These are phyloP conservation scores for Diaporthe sp. DNA, from an alignment of 2,329 filamentous ascomycete species.

Conservation along the genomic window DNA sequence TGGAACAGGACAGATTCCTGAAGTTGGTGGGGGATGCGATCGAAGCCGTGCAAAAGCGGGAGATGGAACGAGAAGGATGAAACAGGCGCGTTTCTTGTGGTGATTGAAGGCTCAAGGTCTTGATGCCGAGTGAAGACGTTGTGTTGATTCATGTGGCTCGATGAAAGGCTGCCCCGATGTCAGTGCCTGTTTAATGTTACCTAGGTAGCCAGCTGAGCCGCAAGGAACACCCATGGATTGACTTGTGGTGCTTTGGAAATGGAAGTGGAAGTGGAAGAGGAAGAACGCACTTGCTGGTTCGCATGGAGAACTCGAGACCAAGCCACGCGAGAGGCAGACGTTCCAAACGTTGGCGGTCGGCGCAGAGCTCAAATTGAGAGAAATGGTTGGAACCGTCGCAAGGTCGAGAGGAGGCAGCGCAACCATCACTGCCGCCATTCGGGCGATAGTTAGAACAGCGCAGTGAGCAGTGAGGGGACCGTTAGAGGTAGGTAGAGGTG, in stretches of 20 bases:
- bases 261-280: neutral
- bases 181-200: neutral
- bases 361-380: neutral
- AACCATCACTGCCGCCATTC: neutral
- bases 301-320: neutral
- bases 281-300: neutral
- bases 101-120: neutral
- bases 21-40: conserved; percentile 7
- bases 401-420: neutral
- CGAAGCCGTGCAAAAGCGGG: neutral
- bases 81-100: neutral
- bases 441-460: neutral
- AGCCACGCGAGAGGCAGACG: neutral
- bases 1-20: conserved; percentile 16
- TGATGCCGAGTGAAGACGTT: neutral
- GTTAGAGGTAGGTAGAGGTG: neutral
- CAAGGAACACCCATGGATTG: neutral
- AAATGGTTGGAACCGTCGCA: neutral
- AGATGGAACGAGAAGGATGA: neutral
- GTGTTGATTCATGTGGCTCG: neutral
- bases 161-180: neutral
- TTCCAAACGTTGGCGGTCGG: neutral
- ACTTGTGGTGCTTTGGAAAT: neutral
- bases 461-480: neutral
- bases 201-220: neutral